Conservation (phyloP, 2,329 filamentous ascomycete genomes). For the Paraphoma chrysanthemicola region DNA sequence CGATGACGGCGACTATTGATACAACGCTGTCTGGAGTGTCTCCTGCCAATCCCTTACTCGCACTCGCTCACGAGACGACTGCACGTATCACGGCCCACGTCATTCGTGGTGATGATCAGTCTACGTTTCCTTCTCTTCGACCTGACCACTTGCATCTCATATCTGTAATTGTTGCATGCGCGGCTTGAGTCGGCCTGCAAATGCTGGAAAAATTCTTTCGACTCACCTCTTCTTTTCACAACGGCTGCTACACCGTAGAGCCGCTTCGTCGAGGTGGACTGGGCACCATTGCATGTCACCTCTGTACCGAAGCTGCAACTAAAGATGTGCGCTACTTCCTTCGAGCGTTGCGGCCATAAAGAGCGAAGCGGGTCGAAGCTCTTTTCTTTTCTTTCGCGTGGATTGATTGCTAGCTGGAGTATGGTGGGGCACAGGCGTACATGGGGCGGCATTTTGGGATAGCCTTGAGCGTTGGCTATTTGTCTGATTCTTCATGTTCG, state of each 20-base stretch:
- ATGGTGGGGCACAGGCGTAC: neutral
- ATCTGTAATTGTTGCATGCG: slow-evolving; percentile 3
- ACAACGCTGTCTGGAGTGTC: neutral
- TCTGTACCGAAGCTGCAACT: slow-evolving; percentile 2
- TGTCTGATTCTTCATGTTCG: slow-evolving; percentile 13
- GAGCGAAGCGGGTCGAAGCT: neutral
- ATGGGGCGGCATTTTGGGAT: slow-evolving; percentile 3
- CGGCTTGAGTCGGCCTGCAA: slow-evolving; percentile 1
- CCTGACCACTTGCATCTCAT: neutral
- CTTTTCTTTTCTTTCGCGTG: slow-evolving; percentile 2
- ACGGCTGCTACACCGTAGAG: slow-evolving; percentile 29
- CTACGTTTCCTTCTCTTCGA: neutral
- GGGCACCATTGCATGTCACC: slow-evolving; percentile 8
- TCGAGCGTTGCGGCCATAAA: neutral
- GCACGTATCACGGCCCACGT: slow-evolving; percentile 14
- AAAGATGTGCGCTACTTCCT: slow-evolving; percentile 1
- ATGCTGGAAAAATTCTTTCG: slow-evolving; percentile 3
- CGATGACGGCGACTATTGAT: slow-evolving; percentile 54
- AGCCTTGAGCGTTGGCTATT: slow-evolving; percentile 1
- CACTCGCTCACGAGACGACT: neutral
- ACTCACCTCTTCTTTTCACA: slow-evolving; percentile 7
- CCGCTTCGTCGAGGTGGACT: slow-evolving; percentile 31
- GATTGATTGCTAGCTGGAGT: neutral
- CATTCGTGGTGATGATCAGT: slow-evolving; percentile 15
- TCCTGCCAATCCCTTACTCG: too few relatives aligned